Conservation (phyloP, 306 rosid genomes). For the Biancaea sappan region DNA sequence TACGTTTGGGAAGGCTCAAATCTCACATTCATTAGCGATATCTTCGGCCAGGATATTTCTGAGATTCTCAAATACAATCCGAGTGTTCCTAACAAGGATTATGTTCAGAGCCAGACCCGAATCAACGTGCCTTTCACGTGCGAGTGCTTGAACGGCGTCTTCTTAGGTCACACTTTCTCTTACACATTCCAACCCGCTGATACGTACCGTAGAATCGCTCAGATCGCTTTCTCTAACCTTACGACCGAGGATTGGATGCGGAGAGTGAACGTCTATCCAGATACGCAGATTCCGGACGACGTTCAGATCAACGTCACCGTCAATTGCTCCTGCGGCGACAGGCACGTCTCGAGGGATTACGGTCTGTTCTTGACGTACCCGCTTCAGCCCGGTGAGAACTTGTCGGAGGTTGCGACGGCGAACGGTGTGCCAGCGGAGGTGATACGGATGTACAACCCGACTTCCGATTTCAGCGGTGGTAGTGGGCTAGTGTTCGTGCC, state of each 20-base stretch:
- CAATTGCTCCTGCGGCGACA: slow-evolving; percentile 72
- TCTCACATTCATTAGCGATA: slow-evolving; percentile 50
- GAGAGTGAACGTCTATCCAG: slow-evolving; percentile 38
- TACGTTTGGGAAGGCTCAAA: slow-evolving; percentile 43
- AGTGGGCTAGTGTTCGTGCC: slow-evolving; percentile 59
- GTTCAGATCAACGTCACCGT: slow-evolving; percentile 58
- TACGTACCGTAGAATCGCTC: slow-evolving; percentile 40
- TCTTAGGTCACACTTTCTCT: slow-evolving; percentile 60
- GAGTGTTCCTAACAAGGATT: slow-evolving; percentile 17
- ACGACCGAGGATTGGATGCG: slow-evolving; percentile 52
- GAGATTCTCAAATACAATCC: slow-evolving; percentile 59
- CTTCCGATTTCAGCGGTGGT: slow-evolving; percentile 39
- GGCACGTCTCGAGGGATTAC: slow-evolving; percentile 52
- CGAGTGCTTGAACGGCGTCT: slow-evolving; percentile 57
- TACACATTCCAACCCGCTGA: slow-evolving; percentile 42
- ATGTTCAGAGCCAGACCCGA: neutral
- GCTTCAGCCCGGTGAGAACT: slow-evolving; percentile 32
- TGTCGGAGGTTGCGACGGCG: slow-evolving; percentile 37
- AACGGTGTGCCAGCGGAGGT: slow-evolving; percentile 44
- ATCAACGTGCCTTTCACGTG: slow-evolving; percentile 68
- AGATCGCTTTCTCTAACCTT: slow-evolving; percentile 45
- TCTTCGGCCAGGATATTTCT: slow-evolving; percentile 39
- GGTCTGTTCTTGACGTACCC: slow-evolving; percentile 67
- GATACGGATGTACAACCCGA: slow-evolving; percentile 48
- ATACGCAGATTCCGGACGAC: slow-evolving; percentile 14